A percentile compares a stretch with the other conserved stretches of the same genome.
phyloP scores from a whole-genome alignment of 768 basidiomycete species.

The Collybiopsis confluens region DNA sequence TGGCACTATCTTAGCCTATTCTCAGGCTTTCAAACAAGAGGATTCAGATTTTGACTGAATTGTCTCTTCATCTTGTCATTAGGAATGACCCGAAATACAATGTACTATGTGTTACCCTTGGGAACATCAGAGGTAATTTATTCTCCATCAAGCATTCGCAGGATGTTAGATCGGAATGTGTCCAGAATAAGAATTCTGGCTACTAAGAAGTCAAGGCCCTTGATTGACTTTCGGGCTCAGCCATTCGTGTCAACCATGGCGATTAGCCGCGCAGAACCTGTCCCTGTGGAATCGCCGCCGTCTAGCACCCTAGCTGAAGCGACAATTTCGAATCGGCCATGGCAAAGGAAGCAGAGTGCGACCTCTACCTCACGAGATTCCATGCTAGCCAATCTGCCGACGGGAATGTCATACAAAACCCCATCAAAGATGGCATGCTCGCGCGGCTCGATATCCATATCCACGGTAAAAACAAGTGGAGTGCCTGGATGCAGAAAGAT shows the following conservation, averaged over 20 bases:
- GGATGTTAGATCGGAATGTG: too few relatives aligned
- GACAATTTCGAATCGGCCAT: conserved; percentile 57
- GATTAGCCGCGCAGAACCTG: conserved; percentile 37
- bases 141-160: background rate
- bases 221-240: conserved; percentile 4
- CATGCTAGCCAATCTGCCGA: conserved; percentile 60
- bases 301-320: conserved; percentile 36
- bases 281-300: conserved; percentile 10
- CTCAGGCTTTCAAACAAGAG: conserved; percentile 77
- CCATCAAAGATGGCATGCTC: conserved; percentile 74
- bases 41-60: conserved; percentile 74
- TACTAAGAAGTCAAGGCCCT: too few relatives aligned
- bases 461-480: conserved; percentile 47
- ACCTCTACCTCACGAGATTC: conserved; percentile 47
- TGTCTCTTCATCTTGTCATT: background rate
- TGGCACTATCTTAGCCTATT: conserved; percentile 85
- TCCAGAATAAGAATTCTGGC: too few relatives aligned
- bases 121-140: background rate
- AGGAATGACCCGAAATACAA: background rate
- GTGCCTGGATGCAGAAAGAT: conserved; percentile 37
- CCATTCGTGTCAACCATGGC: conserved; percentile 27
- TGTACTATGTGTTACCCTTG: conserved; percentile 7
- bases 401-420: conserved; percentile 48
- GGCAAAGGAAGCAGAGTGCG: conserved; percentile 69
- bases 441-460: conserved; percentile 51